phyloP scores from a whole-genome alignment of 495 filamentous ascomycete species.

The Cairneyella variabilis region DNA sequence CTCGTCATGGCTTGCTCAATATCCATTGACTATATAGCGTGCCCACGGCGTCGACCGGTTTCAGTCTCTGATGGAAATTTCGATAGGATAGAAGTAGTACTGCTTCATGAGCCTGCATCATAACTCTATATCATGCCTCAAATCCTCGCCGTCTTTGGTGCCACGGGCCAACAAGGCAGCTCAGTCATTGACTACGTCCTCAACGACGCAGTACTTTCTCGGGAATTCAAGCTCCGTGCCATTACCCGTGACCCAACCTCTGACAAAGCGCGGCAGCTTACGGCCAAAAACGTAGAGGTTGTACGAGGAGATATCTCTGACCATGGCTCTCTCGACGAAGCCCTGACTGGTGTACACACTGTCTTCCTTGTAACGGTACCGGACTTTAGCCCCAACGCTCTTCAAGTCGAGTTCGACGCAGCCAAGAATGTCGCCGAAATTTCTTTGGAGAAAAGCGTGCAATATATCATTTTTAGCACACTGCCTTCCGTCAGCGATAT shows the following conservation, averaged over 20 bases:
- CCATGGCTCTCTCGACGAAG: conserved; percentile 35
- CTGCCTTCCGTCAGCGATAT: conserved; percentile 31
- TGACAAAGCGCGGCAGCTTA: conserved; percentile 25
- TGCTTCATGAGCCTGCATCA: too few relatives aligned
- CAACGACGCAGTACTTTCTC: conserved; percentile 39
- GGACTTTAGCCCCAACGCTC: conserved; percentile 28
- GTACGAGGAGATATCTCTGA: conserved; percentile 34
- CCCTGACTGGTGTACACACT: conserved; percentile 42
- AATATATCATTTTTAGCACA: conserved; percentile 49
- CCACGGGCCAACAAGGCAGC: conserved; percentile 58
- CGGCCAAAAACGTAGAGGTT: conserved; percentile 31
- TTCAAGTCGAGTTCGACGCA: conserved; percentile 34
- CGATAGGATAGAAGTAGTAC: too few relatives aligned
- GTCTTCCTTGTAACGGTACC: conserved; percentile 46
- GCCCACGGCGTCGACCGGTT: too few relatives aligned
- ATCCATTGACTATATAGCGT: too few relatives aligned
- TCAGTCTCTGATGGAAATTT: too few relatives aligned
- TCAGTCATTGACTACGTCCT: conserved; percentile 52
- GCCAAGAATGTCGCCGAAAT: conserved; percentile 45
- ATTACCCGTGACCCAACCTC: conserved; percentile 40
- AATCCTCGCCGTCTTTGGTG: conserved; percentile 54
- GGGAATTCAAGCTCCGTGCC: conserved; percentile 47
- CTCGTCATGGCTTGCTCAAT: too few relatives aligned
- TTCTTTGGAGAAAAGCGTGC: conserved; percentile 38
- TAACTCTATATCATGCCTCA: conserved; percentile 36